phyloP scores from a whole-genome alignment of 1,284 basidiomycete genomes.

The Mrakiaceae sp. region DNA sequence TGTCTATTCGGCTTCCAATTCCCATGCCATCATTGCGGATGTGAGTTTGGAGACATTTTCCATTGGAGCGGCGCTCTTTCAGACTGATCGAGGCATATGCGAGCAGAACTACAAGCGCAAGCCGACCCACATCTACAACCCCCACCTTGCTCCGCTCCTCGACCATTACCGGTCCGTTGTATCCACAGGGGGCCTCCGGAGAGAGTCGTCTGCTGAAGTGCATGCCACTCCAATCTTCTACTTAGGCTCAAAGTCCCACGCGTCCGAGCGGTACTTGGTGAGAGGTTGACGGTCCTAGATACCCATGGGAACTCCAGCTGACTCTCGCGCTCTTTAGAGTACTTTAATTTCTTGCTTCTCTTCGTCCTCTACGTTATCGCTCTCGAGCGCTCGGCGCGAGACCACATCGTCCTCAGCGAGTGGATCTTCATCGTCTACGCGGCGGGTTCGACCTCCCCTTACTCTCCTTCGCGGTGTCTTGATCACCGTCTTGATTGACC shows the following conservation, averaged over 20 bases:
- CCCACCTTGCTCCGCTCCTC: slow-evolving; percentile 76
- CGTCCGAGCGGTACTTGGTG: slow-evolving; percentile 72
- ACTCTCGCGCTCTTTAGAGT: slow-evolving; percentile 34
- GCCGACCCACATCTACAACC: slow-evolving; percentile 88
- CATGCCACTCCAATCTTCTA: slow-evolving; percentile 25
- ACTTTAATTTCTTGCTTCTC: slow-evolving; percentile 52
- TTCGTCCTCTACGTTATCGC: slow-evolving; percentile 75
- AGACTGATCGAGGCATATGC: too few species aligned
- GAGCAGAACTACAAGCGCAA: slow-evolving; percentile 78
- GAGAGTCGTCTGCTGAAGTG: slow-evolving; percentile 5
- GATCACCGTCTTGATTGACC: neutral
- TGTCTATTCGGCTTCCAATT: slow-evolving; percentile 77
- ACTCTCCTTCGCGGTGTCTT: neutral
- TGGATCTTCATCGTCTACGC: slow-evolving; percentile 69
- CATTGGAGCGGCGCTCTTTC: neutral
- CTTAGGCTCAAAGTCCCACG: slow-evolving; percentile 74
- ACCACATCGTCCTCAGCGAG: slow-evolving; percentile 54
- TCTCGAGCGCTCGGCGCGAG: slow-evolving; percentile 56
- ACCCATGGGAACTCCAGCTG: too few species aligned
- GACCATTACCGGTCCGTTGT: slow-evolving; percentile 57
- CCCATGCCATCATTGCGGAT: slow-evolving; percentile 73
- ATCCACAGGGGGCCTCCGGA: slow-evolving; percentile 32
- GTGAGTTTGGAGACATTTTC: slow-evolving; percentile 37
- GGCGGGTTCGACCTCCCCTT: slow-evolving; percentile 39
- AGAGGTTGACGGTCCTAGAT: slow-evolving; percentile 46